Percentiles rank a stretch among this genome's conserved stretches.
phyloP scores from a whole-genome alignment of 768 basidiomycete genomes.

The Udeniomyces megalosporus region DNA sequence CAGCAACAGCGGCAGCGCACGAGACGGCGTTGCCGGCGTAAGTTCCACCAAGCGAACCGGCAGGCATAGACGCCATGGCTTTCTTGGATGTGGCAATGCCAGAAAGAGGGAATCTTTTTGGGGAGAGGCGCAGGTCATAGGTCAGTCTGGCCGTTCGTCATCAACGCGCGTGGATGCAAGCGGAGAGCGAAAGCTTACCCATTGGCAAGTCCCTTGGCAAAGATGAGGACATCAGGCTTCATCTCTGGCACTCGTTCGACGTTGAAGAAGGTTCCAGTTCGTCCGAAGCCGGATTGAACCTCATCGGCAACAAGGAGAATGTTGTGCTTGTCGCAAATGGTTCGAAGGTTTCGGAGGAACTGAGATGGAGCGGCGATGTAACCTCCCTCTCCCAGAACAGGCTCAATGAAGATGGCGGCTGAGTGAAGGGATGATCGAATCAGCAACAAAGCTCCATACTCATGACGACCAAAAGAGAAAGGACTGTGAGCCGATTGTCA shows the following conservation, averaged over 20 bases:
- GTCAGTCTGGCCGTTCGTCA: background rate
- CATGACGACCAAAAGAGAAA: background rate
- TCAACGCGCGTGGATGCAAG: no score
- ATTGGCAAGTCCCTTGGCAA: constrained; percentile 56
- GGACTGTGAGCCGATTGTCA: no score
- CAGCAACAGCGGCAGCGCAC: constrained; percentile 54
- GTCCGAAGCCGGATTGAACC: constrained; percentile 54
- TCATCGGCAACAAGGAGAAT: constrained; percentile 47
- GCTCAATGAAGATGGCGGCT: constrained; percentile 84
- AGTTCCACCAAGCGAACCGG: constrained; percentile 37
- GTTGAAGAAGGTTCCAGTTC: constrained; percentile 62
- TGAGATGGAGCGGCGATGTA: constrained; percentile 73
- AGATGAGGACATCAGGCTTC: constrained; percentile 68
- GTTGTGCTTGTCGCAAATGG: constrained; percentile 69
- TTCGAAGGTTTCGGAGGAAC: constrained; percentile 63
- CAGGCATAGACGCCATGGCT: constrained; percentile 44
- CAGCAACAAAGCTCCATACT: background rate
- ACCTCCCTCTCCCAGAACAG: constrained; percentile 87
- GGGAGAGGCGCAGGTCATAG: background rate
- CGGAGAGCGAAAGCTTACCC: constrained; percentile 9
- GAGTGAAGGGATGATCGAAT: background rate
- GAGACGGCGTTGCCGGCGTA: constrained; percentile 84
- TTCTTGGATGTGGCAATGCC: constrained; percentile 66
- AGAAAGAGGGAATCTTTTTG: constrained; percentile 61
- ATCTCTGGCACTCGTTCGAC: constrained; percentile 62